phyloP scores from a whole-genome alignment of 805 yeast genomes.

The Zygosaccharomyces pseudorouxii region DNA sequence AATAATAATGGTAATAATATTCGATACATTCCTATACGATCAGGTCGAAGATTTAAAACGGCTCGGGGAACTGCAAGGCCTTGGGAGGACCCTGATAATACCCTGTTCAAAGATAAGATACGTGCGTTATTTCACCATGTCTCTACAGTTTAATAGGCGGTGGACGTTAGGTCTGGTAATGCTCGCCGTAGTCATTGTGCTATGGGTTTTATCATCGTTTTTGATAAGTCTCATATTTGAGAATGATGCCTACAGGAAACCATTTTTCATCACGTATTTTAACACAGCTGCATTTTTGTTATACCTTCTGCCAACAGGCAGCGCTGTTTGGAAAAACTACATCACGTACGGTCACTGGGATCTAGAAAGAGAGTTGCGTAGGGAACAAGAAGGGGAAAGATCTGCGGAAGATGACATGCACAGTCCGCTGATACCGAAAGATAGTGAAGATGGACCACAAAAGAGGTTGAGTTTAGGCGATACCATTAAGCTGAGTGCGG shows the following conservation, averaged over 20 bases:
- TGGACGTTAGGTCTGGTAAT: slow-evolving; percentile 80
- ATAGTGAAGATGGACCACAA: slow-evolving; percentile 2
- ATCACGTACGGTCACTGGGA: slow-evolving; percentile 28
- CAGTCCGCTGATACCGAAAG: slow-evolving; percentile 19
- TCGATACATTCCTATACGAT: background rate
- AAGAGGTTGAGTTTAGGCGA: slow-evolving; percentile 42
- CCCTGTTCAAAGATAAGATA: background rate
- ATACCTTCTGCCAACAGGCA: slow-evolving; percentile 60
- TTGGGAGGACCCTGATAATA: too few relatives aligned
- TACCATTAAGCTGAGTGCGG: slow-evolving; percentile 68
- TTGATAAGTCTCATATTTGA: slow-evolving; percentile 74
- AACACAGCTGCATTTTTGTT: slow-evolving; percentile 82
- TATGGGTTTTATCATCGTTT: slow-evolving; percentile 91
- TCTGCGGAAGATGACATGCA: slow-evolving; percentile 2
- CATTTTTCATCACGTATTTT: slow-evolving; percentile 86
- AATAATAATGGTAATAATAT: background rate
- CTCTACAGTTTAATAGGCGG: slow-evolving; percentile 18
- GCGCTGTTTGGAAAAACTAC: slow-evolving; percentile 29
- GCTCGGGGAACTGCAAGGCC: background rate
- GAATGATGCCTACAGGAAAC: slow-evolving; percentile 69
- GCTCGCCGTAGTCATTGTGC: slow-evolving; percentile 67
- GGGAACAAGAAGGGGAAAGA: slow-evolving; percentile 31
- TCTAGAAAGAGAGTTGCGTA: slow-evolving; percentile 26
- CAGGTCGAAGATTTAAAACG: background rate
- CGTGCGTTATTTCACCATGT: slow-evolving; percentile 4